Evolutionary conservation across 805 yeast species (phyloP), one percentile per base, ranked within the genome.

Genomic region (Saccharomycopsis sp.): DNA sequence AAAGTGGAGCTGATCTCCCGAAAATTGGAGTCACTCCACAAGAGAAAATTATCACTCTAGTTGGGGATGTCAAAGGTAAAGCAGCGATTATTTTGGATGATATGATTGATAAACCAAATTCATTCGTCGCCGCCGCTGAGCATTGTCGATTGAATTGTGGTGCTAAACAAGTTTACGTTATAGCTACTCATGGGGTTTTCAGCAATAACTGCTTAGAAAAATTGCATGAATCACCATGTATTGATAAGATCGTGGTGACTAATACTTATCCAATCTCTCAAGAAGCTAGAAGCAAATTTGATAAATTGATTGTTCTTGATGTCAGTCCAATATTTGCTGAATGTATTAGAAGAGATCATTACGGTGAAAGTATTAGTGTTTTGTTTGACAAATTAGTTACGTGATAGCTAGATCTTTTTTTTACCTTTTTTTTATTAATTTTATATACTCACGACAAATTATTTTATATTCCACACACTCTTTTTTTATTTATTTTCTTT

Each of bases 281-380:
- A 53, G 82, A 77, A 48, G 71, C 75, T 54, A 64, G 74, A 26
- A 71, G 68, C 43, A 71, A 69, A 40, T 72, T 81, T 51, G 68
- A 76, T 48, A 93, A 93, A 64, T 71, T 93, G 56, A 79, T 79
- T 13, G 83, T 87, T 40, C 88, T 93, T 56, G 98, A 93, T 59
- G 94, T 93, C 40, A 84, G 96, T 50, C 84, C 95, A 16, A 88
- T 93, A 43, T 85, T 93, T 59, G 97, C 97, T 28, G 99, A 93
- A 70, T 93, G 97, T 65, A 90, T 93, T 51, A 81, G 99, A 68
- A 84, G 99, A 70, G 96, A 93, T 61, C 99, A 93, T 64, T 89
- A 90, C 57, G 99, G 98, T 62, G 97, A 90, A 69, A 83, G 94
- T 56, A 89, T 90, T 51, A 85, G 96, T 33, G 95, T 89, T 17